Evolutionary conservation across 768 basidiomycete species (phyloP), one percentile per base, ranked within the genome.

Genomic region (Leucocoprinus leucothites): DNA sequence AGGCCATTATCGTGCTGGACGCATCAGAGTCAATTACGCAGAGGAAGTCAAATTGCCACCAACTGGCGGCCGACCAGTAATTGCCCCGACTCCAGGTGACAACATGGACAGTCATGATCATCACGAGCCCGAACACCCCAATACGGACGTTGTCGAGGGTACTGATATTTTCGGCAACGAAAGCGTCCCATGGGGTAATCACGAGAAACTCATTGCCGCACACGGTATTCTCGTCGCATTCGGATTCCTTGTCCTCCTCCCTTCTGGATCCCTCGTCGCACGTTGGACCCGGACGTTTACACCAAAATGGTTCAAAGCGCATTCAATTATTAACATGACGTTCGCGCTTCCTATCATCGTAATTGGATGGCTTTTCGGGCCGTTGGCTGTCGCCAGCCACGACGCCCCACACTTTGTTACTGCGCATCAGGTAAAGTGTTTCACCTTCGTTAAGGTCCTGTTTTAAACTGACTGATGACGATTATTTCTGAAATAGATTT

Each of bases 181-280:
- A 9, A 11, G 11, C 8, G 36, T 26, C 28, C 40, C 54, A 8
- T 56, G 56, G 72, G 57, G 47, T 7, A 46, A 47, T 22, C 60
- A 61, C 54, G 73, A 78, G 58, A 75, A 71, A 44, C 64, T 80
- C 34, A 71, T 85, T 7, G 68, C 80, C 43, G 75, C 77, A 6
- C 85, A 88, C 61, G 84, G 75, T 13, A 64, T 78, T 45, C 62
- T 82, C 22, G 73, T 80, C 9, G 72, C 78, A 8, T 59, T 82
- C 31, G 84, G 82, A 0, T 83, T 86, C 65, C 67, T 85, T 54
- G 66, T 86, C 21, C 58, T 86, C 35, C 67, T 86, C 1, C 85
- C 85, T 3, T 52, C 74, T 7, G 80, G 82, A 8, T 73, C 76
- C 0, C 68, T 87, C 38, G 63, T 81, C 26, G 84, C 80, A 11